Percentiles rank a stretch among this genome's conserved stretches.
These are phyloP conservation scores for Wickerhamiella cacticola DNA, from an alignment of 805 yeast genomes.

Conservation along the genomic window DNA sequence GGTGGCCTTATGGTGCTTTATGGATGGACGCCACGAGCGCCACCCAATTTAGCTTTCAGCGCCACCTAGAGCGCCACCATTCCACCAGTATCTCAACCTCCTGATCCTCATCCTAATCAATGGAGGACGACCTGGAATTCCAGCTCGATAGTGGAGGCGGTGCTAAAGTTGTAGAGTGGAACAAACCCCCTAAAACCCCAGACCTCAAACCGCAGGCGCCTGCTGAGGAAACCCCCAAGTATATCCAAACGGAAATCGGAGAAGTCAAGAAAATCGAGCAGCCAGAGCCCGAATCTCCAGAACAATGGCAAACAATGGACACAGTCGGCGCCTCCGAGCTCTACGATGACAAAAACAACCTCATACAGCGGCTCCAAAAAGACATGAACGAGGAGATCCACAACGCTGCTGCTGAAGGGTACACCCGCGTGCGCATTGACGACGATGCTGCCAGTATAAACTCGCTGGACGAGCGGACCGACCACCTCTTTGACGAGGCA, in stretches of 20 bases:
- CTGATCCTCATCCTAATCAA: too few species aligned
- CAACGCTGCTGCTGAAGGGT: slow-evolving; percentile 49
- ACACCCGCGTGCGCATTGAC: slow-evolving; percentile 53
- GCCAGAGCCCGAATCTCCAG: slow-evolving; percentile 27
- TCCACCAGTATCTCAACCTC: background rate
- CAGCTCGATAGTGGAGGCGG: slow-evolving; percentile 3
- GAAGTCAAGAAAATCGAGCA: slow-evolving; percentile 17
- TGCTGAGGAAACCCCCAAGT: slow-evolving; percentile 11
- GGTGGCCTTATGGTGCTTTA: background rate
- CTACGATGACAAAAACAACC: slow-evolving; percentile 58
- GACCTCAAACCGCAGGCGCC: background rate
- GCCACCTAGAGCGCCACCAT: background rate
- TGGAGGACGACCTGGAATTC: slow-evolving; percentile 4
- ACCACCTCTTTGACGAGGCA: slow-evolving; percentile 40
- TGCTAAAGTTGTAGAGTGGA: slow-evolving; percentile 1
- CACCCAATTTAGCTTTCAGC: background rate
- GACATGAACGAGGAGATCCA: slow-evolving; percentile 19
- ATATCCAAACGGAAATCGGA: slow-evolving; percentile 20
- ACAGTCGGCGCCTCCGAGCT: slow-evolving; percentile 65
- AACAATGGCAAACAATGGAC: slow-evolving; percentile 79
- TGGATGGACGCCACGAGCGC: too few species aligned
- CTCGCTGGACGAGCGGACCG: slow-evolving; percentile 42
- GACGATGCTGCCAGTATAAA: slow-evolving; percentile 60
- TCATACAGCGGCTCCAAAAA: slow-evolving; percentile 26
- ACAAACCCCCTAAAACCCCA: background rate